Percentiles rank a stretch among this genome's conserved stretches.
These are phyloP conservation scores for Mucor circinelloides DNA, from an alignment of 371 early-diverging fungal species.

Conservation along the genomic window DNA sequence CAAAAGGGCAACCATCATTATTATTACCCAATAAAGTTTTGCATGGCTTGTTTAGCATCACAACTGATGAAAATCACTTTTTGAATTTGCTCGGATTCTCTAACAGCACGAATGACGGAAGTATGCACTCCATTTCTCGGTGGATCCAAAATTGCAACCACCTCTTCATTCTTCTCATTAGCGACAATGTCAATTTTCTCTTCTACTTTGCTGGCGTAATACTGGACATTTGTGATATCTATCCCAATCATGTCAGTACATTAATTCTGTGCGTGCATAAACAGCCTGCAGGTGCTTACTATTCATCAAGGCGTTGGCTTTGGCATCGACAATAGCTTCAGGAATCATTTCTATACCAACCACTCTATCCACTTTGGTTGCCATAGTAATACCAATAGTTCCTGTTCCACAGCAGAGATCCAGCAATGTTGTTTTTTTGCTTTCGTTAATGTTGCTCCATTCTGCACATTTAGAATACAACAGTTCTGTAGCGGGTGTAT, in stretches of 20 bases:
- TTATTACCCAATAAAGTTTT: slow-evolving; percentile 68
- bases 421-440: slow-evolving; percentile 53
- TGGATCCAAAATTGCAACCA: slow-evolving; percentile 74
- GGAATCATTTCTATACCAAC: slow-evolving; percentile 78
- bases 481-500: slow-evolving; percentile 72
- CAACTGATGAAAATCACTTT: slow-evolving; percentile 74
- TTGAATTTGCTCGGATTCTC: slow-evolving; percentile 52
- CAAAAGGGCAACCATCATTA: neutral
- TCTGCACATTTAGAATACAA: slow-evolving; percentile 60
- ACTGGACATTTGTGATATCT: slow-evolving; percentile 53
- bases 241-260: neutral
- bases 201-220: slow-evolving; percentile 63
- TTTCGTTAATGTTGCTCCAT: slow-evolving; percentile 43
- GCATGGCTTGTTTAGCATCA: slow-evolving; percentile 57
- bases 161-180: slow-evolving; percentile 29
- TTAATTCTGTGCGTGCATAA: neutral
- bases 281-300: slow-evolving; percentile 32
- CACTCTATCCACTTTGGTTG: slow-evolving; percentile 66
- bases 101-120: slow-evolving; percentile 64
- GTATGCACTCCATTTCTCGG: slow-evolving; percentile 61
- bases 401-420: slow-evolving; percentile 92
- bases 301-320: slow-evolving; percentile 70
- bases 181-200: slow-evolving; percentile 51
- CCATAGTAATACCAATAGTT: slow-evolving; percentile 85
- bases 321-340: slow-evolving; percentile 79